Base-by-base conservation (phyloP, 177 flowering plant genomes). In the Telopea speciosissima region DNA sequence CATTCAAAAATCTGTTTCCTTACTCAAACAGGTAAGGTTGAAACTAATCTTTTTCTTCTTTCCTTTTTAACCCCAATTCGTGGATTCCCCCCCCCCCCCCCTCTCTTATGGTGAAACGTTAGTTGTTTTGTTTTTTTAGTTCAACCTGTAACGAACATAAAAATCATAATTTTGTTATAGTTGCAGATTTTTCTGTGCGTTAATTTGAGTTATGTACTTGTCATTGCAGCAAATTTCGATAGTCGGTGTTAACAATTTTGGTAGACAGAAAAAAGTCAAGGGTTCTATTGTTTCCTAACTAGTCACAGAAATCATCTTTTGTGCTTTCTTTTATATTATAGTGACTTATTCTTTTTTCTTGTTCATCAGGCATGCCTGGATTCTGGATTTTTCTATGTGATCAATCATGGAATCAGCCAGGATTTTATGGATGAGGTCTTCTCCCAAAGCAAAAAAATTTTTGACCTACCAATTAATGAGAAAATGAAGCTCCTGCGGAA, bases 331-430 rank as follows among this genome's bases (percentile, higher is more conserved):
- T 10, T 25, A 62, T 12, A 12, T 25, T 17, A 14, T 62, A 26
- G 1, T 11, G 65, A 7, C 65, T 62, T 62, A 62, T 3, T 62
- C 36, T 26, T 7, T 31, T 62, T 65, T 72, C 62, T 42, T 68
- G n/a, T 73, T 63, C 49, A 66, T 66, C 73, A 94, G 98, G 97
- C 97, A 33, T 90, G 95, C 70, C 79, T 88, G 82, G 97, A 94
- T 74, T 87, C 85, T 79, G 98, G 97, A 63, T 94, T 92, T 75
- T 92, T 94, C 83, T 92, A 94, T 79, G 86, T 92, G n/a, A 73
- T 88, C 19, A 94, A 92, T 69, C 98, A 94, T 75, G 98, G 98
- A 54, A 92, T 93, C 68, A 85, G 86, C 70, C 78, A 80, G 79
- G 91, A 88, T 49, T 85, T 92, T 61, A 86, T 94, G 95, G 91